Base-by-base conservation (phyloP, 768 basidiomycete genomes). In the Leucogyrophana mollusca region DNA sequence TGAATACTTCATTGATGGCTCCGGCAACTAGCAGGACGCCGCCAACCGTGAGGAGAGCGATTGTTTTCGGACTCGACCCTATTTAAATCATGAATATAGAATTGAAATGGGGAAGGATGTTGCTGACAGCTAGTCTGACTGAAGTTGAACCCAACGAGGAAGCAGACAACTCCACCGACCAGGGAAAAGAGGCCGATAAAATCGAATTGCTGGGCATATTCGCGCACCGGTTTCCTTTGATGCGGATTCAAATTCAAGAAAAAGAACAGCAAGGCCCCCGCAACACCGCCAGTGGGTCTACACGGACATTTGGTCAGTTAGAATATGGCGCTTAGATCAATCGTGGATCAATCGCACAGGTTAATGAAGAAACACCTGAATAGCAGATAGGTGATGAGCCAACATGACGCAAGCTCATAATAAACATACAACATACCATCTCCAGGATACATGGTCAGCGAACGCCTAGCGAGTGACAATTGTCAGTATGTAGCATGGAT, bases 221-320 rank as follows among this genome's bases (percentile, higher is more conserved):
- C 64, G 11, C 65, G 68, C 36, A 87, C 61, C 0, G 83, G 70
- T 45, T 73, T 77, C 7, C 77, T 76, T 45, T 79, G 71, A 45
- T 80, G 85, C 1, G 89, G 87, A 55, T 90, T 90, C n/a, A 90
- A 71, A 53, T 89, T 85, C 32, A 91, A 74, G 73, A 85, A 90
- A 59, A 79, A 73, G 57, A 89, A 87, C 3, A 91, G 68, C 27
- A 88, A 55, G 1, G 52, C 66, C 18, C 73, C 79, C 4, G 84
- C 83, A 23, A 84, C 53, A 34, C 84, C 87, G 18, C 85, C 88
- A 0, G 85, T 88, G 1, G 89, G 89, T 33, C 87, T 88, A n/a
- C n/a, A n/a, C n/a, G n/a, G 40, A 8, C n/a, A 21, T 7, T 5
- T 14, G 13, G 20, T 49, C 21, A 55, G 45, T 41, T 1, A 34